Conservation (phyloP, 768 basidiomycete genomes). For the Rhizopogon salebrosus region DNA sequence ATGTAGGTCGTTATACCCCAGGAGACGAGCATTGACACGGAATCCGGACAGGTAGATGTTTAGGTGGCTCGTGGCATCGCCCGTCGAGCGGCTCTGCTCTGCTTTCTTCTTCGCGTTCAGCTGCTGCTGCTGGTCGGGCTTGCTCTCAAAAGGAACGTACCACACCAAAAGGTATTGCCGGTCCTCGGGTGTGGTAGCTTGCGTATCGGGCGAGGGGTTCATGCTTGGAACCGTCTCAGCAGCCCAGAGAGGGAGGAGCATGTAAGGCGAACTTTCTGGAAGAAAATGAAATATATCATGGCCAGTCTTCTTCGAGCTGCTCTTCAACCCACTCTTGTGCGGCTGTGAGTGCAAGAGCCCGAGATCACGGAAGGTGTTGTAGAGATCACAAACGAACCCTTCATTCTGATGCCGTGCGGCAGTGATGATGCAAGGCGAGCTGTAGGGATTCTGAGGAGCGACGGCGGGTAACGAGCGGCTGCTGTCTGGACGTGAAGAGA, state of each 20-base stretch:
- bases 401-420: constrained; percentile 63
- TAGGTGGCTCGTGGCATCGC: constrained; percentile 34
- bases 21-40: constrained; percentile 68
- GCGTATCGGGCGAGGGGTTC: constrained; percentile 6
- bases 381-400: constrained; percentile 61
- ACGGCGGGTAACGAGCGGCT: constrained; percentile 17
- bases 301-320: constrained; percentile 12
- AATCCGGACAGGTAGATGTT: constrained; percentile 58
- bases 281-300: constrained; percentile 54
- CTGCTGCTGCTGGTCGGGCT: constrained; percentile 11
- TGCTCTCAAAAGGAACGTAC: constrained; percentile 56
- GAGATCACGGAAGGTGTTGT: constrained; percentile 75
- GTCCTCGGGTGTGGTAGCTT: constrained; percentile 36
- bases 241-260: constrained; percentile 85
- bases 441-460: constrained; percentile 29
- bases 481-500: constrained; percentile 15
- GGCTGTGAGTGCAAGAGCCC: constrained; percentile 61
- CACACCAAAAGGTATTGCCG: constrained; percentile 76
- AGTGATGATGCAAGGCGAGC: constrained; percentile 61
- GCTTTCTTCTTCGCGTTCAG: constrained; percentile 25
- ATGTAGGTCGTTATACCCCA: constrained; percentile 67
- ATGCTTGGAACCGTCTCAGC: constrained; percentile 56
- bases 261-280: constrained; percentile 67
- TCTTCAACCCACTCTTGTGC: constrained; percentile 23
- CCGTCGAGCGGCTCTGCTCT: constrained; percentile 20